Conservation (phyloP, 441 rosid genomes). For the Gossypium gossypioides region DNA sequence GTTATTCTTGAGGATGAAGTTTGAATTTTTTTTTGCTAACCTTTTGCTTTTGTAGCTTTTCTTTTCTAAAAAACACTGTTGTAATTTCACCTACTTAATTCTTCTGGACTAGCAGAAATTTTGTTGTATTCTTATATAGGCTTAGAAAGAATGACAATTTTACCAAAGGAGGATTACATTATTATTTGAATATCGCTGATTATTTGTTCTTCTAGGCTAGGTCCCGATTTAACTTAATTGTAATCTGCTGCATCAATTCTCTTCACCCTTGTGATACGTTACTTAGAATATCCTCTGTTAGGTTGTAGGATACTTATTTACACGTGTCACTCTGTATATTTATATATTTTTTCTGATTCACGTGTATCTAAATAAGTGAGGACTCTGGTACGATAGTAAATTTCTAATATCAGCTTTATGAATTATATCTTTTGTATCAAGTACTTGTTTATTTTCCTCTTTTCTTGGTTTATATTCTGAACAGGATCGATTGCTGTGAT, state of each 20-base stretch:
- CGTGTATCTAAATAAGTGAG: slow-evolving; percentile 3
- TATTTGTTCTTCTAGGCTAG: neutral
- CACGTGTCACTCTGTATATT: neutral
- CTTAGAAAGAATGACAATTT: neutral
- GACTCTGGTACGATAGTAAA: neutral
- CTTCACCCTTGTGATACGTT: neutral
- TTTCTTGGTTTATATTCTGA: slow-evolving; percentile 17
- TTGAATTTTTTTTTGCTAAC: neutral
- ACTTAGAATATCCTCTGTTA: neutral
- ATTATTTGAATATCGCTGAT: neutral
- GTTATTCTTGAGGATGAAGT: neutral
- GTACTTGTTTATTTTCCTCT: neutral
- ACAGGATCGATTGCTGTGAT: slow-evolving; percentile 61
- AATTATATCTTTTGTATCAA: neutral
- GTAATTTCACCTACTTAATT: neutral
- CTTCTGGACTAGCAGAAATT: neutral
- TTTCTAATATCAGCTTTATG: neutral
- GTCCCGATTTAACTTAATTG: neutral
- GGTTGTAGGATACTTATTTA: neutral
- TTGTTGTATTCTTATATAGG: neutral
- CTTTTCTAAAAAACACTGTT: neutral
- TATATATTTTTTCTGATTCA: slow-evolving; percentile 3
- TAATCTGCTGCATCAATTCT: neutral
- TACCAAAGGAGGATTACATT: neutral
- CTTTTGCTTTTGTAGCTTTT: neutral